Percentiles rank a stretch among this genome's conserved stretches.
phyloP scores from a whole-genome alignment of 106 monocot species.

The Dactylorhiza incarnata region DNA sequence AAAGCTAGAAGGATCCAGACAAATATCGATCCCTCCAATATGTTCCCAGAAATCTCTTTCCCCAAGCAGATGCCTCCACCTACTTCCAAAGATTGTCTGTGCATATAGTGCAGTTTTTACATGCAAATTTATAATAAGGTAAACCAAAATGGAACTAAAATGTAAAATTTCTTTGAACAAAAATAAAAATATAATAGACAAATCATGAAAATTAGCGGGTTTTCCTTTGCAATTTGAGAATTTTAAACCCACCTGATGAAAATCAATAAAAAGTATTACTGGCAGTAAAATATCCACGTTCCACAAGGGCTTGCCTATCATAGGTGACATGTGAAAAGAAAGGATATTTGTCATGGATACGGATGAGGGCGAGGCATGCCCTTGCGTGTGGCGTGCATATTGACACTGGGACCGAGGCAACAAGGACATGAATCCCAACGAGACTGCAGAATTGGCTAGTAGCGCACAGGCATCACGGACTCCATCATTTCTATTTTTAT shows the following conservation, averaged over 20 bases:
- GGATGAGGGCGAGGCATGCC: too few species aligned
- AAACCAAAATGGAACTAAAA: background rate
- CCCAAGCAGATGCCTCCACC: constrained; percentile 95
- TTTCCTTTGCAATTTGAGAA: background rate
- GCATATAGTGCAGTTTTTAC: constrained; percentile 3
- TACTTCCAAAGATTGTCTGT: constrained; percentile 94
- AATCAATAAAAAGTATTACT: background rate
- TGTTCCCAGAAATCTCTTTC: constrained; percentile 93
- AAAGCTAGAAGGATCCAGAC: constrained; percentile 85
- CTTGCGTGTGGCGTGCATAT: too few species aligned
- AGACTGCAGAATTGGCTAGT: too few species aligned
- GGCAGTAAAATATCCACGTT: background rate
- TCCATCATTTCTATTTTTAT: too few species aligned
- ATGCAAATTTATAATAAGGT: background rate
- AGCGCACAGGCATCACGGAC: too few species aligned
- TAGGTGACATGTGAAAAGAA: background rate
- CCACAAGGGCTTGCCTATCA: background rate
- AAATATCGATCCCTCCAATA: constrained; percentile 84
- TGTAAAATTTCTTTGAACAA: background rate
- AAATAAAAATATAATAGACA: background rate
- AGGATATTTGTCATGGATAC: background rate
- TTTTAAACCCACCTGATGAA: background rate
- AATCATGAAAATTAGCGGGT: background rate
- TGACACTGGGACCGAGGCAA: too few species aligned
- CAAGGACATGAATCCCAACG: too few species aligned